Conservation (phyloP, 2,329 filamentous ascomycete species). For the Talaromyces funiculosus region DNA sequence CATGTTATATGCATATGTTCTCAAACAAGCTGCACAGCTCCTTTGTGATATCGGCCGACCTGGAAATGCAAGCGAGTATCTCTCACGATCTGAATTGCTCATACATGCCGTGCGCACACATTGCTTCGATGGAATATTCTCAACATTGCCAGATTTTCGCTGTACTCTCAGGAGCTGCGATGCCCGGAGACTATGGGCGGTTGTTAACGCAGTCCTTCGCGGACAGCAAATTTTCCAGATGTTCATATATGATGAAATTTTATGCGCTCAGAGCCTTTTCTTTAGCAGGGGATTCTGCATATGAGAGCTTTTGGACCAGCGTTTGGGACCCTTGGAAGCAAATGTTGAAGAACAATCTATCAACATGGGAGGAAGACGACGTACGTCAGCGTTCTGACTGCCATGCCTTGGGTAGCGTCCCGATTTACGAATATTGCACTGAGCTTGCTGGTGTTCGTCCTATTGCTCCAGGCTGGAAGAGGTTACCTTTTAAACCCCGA, state of each 20-base stretch:
- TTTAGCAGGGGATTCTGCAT: not conserved
- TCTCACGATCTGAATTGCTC: not conserved
- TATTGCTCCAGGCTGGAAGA: not conserved
- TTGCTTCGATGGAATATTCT: not conserved
- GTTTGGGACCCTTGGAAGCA: not conserved
- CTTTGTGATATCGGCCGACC: not conserved
- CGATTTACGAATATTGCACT: constrained; percentile 38
- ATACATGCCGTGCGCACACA: not conserved
- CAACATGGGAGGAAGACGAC: constrained; percentile 42
- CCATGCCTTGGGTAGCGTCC: constrained; percentile 42
- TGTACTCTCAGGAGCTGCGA: not conserved
- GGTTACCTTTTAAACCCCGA: not conserved
- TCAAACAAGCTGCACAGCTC: not conserved
- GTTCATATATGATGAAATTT: not conserved
- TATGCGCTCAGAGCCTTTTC: not conserved
- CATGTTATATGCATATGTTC: not conserved
- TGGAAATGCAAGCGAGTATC: not conserved
- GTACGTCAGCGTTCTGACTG: constrained; percentile 41
- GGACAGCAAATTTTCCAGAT: not conserved
- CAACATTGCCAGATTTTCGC: not conserved
- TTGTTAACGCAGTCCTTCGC: not conserved
- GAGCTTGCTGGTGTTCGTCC: constrained; percentile 23
- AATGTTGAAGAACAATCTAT: constrained; percentile 24
- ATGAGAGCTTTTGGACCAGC: not conserved
- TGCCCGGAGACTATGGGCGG: not conserved